phyloP scores from a whole-genome alignment of 495 filamentous ascomycete genomes.

The Daldinia vernicosa region DNA sequence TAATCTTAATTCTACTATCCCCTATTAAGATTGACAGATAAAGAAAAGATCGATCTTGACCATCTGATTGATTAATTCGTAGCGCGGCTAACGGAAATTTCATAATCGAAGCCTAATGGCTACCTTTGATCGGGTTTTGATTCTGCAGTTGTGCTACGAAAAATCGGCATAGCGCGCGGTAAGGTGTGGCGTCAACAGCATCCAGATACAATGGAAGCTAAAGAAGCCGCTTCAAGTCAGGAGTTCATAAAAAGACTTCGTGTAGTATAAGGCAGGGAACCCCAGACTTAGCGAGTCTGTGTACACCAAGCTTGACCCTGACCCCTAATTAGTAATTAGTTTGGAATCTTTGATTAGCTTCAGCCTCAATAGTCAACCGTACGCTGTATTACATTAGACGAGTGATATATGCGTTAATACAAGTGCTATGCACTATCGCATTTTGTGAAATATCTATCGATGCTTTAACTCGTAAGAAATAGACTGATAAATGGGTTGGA shows the following conservation, averaged over 20 bases:
- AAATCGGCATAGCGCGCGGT: slow-evolving; percentile 26
- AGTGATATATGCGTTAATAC: neutral
- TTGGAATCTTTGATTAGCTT: slow-evolving; percentile 23
- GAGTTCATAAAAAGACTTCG: slow-evolving; percentile 4
- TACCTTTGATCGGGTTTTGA: neutral
- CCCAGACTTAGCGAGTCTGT: neutral
- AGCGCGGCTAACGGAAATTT: slow-evolving; percentile 34
- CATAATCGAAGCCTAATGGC: neutral
- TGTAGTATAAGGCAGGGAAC: slow-evolving; percentile 1
- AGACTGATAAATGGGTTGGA: neutral
- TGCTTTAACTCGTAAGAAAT: neutral
- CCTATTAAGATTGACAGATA: slow-evolving; percentile 26
- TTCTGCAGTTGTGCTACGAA: slow-evolving; percentile 1
- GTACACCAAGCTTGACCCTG: slow-evolving; percentile 19
- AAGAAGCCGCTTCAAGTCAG: neutral
- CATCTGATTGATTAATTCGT: slow-evolving; percentile 22
- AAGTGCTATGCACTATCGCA: neutral
- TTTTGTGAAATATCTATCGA: neutral
- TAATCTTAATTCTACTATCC: slow-evolving; percentile 34
- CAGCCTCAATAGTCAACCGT: slow-evolving; percentile 25
- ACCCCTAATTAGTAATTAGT: neutral
- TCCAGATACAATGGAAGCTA: slow-evolving; percentile 1
- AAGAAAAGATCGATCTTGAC: slow-evolving; percentile 32
- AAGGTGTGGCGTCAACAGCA: slow-evolving; percentile 14
- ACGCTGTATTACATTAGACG: slow-evolving; percentile 3